Evolutionary conservation across 2,329 filamentous ascomycete genomes (phyloP), one percentile per base, ranked within the genome.

Genomic region (Curvularia hawaiiensis): DNA sequence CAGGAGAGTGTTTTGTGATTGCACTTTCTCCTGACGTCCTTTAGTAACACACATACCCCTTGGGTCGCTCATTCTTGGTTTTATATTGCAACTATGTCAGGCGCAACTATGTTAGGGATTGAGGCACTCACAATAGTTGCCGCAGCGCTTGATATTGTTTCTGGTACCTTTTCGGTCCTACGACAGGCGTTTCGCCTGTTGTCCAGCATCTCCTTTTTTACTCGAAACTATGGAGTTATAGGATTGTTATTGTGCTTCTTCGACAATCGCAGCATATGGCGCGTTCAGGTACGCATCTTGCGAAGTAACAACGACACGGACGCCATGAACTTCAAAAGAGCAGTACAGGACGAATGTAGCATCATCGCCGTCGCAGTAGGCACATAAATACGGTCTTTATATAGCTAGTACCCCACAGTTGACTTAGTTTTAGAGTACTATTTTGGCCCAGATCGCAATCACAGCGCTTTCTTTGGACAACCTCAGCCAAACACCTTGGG

Each of bases 301-400:
- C 28, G 18, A 16, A 35, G 41, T 6, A 22, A 8, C 2, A 16
- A 11, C 31, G 43, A 56, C 16, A 9, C 41, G 2, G 30, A 43
- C n/a, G 31, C 31, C 2, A 39, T 51, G 9, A 30, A 41, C 12
- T 51, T 46, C 53, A 50, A 33, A 3, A 47, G 44, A 24, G 31
- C 47, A 2, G 24, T n/a, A 2, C 47, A 56, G 24, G 9, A 45
- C 2, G 53, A 51, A 9, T 31, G 53, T 18, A 51, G 3, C 9
- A 56, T 56, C 2, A 47, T 56, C 31, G 46, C 53, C 16, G 41
- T 56, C n/a, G 47, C 53, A 9, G 33, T 51, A 38, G 18, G 20
- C 18, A 41, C 26, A 22, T 2, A 30, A 6, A 9, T 3, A 22
- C 16, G 14, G 9, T 1, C 10, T 10, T 7, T 7, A 18, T 1